These are phyloP conservation scores for Tilletia indica DNA, from an alignment of 1,284 basidiomycete species.

Conservation along the genomic window DNA sequence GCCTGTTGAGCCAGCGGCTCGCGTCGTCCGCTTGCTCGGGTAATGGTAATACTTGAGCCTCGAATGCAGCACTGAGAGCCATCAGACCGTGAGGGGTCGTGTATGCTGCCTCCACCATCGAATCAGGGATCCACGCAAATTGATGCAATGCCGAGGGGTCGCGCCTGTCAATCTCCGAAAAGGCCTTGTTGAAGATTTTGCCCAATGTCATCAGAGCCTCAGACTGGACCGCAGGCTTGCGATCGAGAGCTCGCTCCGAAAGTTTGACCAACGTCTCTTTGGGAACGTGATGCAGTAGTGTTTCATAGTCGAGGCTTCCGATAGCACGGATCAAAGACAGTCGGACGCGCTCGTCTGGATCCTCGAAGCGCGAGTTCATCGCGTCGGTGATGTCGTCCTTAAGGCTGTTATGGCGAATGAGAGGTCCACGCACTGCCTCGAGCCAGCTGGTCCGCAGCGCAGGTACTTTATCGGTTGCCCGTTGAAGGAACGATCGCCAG, in stretches of 20 bases:
- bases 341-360: slow-evolving; percentile 89
- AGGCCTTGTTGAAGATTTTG: slow-evolving; percentile 77
- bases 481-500: slow-evolving; percentile 80
- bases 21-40: slow-evolving; percentile 72
- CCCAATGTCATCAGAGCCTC: slow-evolving; percentile 78
- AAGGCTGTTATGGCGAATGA: slow-evolving; percentile 70
- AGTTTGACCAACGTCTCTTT: slow-evolving; percentile 67
- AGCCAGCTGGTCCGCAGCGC: slow-evolving; percentile 76
- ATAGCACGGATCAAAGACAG: slow-evolving; percentile 79
- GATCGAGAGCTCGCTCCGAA: slow-evolving; percentile 76
- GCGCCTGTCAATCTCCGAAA: slow-evolving; percentile 84
- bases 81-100: slow-evolving; percentile 60
- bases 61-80: slow-evolving; percentile 60
- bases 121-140: slow-evolving; percentile 90
- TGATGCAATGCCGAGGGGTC: slow-evolving; percentile 72
- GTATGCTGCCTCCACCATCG: slow-evolving; percentile 63
- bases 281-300: slow-evolving; percentile 76
- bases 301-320: slow-evolving; percentile 83
- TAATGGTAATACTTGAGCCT: slow-evolving; percentile 76
- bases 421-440: slow-evolving; percentile 65
- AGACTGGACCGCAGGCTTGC: slow-evolving; percentile 77
- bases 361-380: slow-evolving; percentile 56
- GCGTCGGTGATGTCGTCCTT: slow-evolving; percentile 58
- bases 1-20: slow-evolving; percentile 76
- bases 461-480: slow-evolving; percentile 74